These are phyloP conservation scores for Backusella morwellensis DNA, from an alignment of 192 early-diverging fungal genomes.

Conservation along the genomic window DNA sequence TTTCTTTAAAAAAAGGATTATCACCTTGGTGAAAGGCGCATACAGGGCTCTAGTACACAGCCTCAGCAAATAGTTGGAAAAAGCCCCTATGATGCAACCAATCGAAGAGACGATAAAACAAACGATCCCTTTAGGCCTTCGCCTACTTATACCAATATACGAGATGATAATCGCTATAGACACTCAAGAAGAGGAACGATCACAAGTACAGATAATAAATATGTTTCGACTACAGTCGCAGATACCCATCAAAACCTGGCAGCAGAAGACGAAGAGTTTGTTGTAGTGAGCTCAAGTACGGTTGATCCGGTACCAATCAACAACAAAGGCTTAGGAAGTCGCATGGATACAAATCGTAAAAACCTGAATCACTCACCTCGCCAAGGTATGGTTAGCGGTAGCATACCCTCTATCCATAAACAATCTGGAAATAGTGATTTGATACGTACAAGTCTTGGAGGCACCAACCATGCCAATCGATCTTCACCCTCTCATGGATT, in stretches of 20 bases:
- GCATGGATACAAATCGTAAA: conserved; percentile 11
- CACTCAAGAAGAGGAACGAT: conserved; percentile 10
- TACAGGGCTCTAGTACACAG: conserved; percentile 14
- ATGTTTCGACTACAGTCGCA: not conserved
- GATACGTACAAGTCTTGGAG: conserved; percentile 24
- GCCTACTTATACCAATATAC: conserved; percentile 12
- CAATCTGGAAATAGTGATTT: conserved; percentile 36
- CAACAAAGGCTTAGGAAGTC: conserved; percentile 15
- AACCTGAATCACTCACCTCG: conserved; percentile 18
- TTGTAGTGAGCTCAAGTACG: conserved; percentile 45
- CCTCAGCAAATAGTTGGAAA: conserved; percentile 27
- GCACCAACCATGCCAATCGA: conserved; percentile 7
- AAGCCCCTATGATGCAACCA: conserved; percentile 20
- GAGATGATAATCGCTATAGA: conserved; percentile 15
- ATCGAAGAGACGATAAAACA: conserved; percentile 20
- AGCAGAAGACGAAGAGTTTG: conserved; percentile 47
- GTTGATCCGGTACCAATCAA: conserved; percentile 51
- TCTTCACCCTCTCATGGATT: conserved; percentile 23
- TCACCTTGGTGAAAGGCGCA: conserved; percentile 1
- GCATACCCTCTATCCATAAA: conserved; percentile 29
- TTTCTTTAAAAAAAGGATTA: conserved; percentile 20
- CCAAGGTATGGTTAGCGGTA: conserved; percentile 14
- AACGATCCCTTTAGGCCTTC: conserved; percentile 25
- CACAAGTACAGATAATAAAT: conserved; percentile 9
- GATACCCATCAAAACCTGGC: not conserved